Evolutionary conservation across 495 filamentous ascomycete genomes (phyloP).

Genomic region (Hyaloscypha variabilis): DNA sequence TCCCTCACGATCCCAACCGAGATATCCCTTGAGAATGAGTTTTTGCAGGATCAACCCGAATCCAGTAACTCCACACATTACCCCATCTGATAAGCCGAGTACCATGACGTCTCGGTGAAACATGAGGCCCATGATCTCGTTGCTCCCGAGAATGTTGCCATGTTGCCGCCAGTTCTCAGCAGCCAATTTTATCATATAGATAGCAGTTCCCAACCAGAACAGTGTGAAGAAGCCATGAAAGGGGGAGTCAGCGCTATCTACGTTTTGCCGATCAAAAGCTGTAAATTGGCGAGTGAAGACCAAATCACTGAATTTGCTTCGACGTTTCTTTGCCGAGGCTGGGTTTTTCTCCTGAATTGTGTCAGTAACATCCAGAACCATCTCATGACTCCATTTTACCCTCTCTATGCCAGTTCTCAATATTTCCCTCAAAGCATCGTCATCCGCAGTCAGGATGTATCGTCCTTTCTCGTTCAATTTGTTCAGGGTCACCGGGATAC

Average conservation of each 20-base stretch:
- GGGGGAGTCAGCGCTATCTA: constrained; percentile 52
- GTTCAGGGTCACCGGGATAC: constrained; percentile 49
- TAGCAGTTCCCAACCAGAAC: constrained; percentile 68
- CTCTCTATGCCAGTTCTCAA: constrained; percentile 49
- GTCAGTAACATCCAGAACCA: neutral
- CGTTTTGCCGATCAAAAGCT: constrained; percentile 70
- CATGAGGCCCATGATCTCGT: constrained; percentile 71
- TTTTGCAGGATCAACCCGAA: constrained; percentile 63
- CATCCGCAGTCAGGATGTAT: constrained; percentile 59
- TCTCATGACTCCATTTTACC: constrained; percentile 8
- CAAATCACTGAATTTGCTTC: constrained; percentile 63
- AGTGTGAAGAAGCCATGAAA: constrained; percentile 80
- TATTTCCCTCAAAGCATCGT: constrained; percentile 56
- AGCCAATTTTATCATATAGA: constrained; percentile 63
- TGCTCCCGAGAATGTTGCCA: constrained; percentile 64
- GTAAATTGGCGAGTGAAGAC: constrained; percentile 72
- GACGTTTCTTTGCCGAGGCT: constrained; percentile 28
- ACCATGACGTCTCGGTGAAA: constrained; percentile 66
- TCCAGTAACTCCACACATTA: constrained; percentile 61
- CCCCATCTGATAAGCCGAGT: constrained; percentile 64
- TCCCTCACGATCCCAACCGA: constrained; percentile 65
- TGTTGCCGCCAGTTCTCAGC: constrained; percentile 64
- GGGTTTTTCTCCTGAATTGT: constrained; percentile 26
- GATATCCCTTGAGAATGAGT: constrained; percentile 48
- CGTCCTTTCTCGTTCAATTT: constrained; percentile 45